Conservation (phyloP, 163 green algal species). For the Trebouxiophyceae sp. region DNA sequence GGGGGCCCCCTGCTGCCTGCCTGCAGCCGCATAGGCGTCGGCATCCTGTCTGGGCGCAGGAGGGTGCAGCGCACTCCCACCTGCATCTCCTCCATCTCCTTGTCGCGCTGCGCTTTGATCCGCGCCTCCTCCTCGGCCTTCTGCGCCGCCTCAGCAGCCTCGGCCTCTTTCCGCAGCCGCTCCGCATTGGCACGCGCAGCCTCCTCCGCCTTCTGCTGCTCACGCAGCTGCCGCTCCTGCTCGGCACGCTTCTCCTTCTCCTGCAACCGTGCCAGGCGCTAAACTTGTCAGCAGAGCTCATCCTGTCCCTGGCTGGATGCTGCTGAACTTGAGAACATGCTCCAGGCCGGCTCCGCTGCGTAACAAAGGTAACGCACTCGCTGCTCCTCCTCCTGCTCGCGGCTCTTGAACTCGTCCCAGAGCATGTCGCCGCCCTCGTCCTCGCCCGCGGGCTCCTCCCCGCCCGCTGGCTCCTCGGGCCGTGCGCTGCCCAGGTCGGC, state of each 20-base stretch:
- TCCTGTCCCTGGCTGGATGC: background rate
- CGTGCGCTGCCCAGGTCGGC: constrained; percentile 21
- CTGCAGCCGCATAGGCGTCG: background rate
- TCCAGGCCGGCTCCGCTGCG: background rate
- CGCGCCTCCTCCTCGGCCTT: constrained; percentile 1
- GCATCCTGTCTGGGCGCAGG: background rate
- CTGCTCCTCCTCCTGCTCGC: constrained; percentile 25
- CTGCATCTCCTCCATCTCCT: constrained; percentile 29
- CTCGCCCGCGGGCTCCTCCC: background rate
- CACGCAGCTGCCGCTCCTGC: constrained; percentile 21
- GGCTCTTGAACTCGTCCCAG: constrained; percentile 46
- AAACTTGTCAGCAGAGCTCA: background rate
- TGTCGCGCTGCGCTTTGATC: constrained; percentile 21
- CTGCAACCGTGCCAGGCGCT: background rate
- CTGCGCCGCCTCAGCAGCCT: constrained; percentile 13
- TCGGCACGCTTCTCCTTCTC: constrained; percentile 28
- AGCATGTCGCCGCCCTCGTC: constrained; percentile 35
- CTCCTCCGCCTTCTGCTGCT: constrained; percentile 14
- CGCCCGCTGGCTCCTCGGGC: background rate
- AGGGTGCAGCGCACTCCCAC: background rate
- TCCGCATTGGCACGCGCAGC: constrained; percentile 4
- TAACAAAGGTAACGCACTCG: background rate
- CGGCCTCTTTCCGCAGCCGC: constrained; percentile 11
- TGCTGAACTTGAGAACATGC: background rate
- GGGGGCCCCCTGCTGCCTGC: background rate